Base-by-base conservation (phyloP, 768 basidiomycete genomes). In the Hemileccinum rubropunctum region DNA sequence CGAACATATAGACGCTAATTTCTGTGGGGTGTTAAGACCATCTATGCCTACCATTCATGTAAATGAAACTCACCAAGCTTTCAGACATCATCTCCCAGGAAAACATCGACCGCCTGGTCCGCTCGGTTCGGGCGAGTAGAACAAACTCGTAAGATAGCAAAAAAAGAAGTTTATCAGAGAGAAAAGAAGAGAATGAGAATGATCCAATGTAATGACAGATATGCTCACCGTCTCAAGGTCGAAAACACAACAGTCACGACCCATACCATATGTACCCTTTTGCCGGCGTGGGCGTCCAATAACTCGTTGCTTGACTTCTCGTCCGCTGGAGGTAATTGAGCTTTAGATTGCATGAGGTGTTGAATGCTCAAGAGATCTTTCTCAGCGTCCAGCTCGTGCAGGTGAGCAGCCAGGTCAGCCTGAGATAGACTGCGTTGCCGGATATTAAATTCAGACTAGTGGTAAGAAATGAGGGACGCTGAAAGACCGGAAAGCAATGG, bases 81-180 rank as follows among this genome's bases (percentile, higher is more conserved):
- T 94, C 91, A 10, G 91, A 89, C 84, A 94, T 85, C 0, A 91
- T 93, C 63, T 94, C 91, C 85, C 86, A 93, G 74, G 33, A 93
- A 84, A 7, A 85, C 77, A n/a, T 69, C 60, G 13, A 82, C 77
- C 9, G 82, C 78, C 17, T 64, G 68, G 13, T 73, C 71, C 14
- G 77, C 72, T 56, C 81, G 76, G 43, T 77, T 67, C 0, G 71
- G 65, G 66, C 84, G 75, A 15, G 71, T 64, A 38, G 75, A 78
- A 18, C 86, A 82, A 18, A 91, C 71, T 45, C 81, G 75, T 39
- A 95, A 73, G 8, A 92, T 71, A 11, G 91, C 87, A 4, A 86
- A 86, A 20, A 91, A 1, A 89, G 84, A 35, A 95, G 77, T 60
- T 92, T 88, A 67, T 95, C 89, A 33, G 92, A 84, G 30, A 91